These are phyloP conservation scores for Cordyceps cicadae DNA, from an alignment of 2,329 filamentous ascomycete genomes.

Conservation along the genomic window DNA sequence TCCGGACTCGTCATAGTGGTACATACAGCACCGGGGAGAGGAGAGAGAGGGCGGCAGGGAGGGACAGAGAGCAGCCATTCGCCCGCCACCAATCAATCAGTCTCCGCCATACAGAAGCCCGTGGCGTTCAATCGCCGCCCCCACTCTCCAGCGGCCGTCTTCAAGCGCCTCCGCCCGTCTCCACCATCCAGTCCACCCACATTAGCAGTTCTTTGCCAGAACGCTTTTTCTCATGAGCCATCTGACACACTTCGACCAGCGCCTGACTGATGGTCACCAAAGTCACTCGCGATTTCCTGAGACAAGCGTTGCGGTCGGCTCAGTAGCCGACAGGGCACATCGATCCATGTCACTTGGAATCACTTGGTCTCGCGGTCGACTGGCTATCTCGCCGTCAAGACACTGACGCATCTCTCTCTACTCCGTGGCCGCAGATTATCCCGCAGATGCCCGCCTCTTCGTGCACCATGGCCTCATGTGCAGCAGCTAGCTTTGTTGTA, in stretches of 20 bases:
- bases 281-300: not conserved
- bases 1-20: slow-evolving; percentile 2
- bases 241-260: slow-evolving; percentile 2
- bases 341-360: slow-evolving; percentile 7
- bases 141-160: not conserved
- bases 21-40: not conserved
- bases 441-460: not conserved
- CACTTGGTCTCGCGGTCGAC: not conserved
- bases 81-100: not conserved
- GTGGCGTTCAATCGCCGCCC: slow-evolving; percentile 7
- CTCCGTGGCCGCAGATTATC: not conserved
- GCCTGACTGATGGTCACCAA: slow-evolving; percentile 8
- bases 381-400: slow-evolving; percentile 1
- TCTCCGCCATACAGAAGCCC: not conserved
- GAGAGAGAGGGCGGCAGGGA: no score
- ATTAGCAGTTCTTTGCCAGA: slow-evolving; percentile 1
- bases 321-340: slow-evolving; percentile 7
- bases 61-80: not conserved
- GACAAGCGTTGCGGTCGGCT: slow-evolving; percentile 9
- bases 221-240: not conserved
- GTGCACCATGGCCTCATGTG: not conserved
- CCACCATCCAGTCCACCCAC: slow-evolving; percentile 2
- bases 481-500: not conserved
- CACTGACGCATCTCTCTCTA: not conserved
- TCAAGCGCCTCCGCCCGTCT: slow-evolving; percentile 4